These are phyloP conservation scores for Ophiostoma pallidulum DNA, from an alignment of 2,329 filamentous ascomycete species.

Conservation along the genomic window DNA sequence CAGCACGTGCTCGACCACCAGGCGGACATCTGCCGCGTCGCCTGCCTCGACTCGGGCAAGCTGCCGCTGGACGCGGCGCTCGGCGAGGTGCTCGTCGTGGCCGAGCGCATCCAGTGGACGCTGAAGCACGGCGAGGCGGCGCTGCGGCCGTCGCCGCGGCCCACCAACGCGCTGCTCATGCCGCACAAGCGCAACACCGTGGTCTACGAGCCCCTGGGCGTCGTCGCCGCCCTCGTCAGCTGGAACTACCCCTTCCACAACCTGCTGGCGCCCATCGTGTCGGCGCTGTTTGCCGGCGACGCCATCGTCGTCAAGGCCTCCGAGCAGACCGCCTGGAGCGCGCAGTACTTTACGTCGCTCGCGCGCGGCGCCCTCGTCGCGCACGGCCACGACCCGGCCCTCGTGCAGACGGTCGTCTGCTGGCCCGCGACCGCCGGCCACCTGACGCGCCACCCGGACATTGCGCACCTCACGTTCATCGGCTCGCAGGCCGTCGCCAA, in stretches of 20 bases:
- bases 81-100: slow-evolving; percentile 88
- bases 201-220: slow-evolving; percentile 81
- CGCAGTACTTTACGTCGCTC: slow-evolving; percentile 70
- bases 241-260: slow-evolving; percentile 99
- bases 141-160: slow-evolving; percentile 59
- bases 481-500: slow-evolving; percentile 81
- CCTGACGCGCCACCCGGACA: slow-evolving; percentile 73
- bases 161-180: slow-evolving; percentile 80
- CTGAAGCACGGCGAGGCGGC: slow-evolving; percentile 81
- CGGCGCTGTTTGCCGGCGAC: slow-evolving; percentile 83
- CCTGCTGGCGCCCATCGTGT: slow-evolving; percentile 82
- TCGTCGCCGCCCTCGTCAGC: slow-evolving; percentile 84
- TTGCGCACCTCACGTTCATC: slow-evolving; percentile 92
- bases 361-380: slow-evolving; percentile 68
- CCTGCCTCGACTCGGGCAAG: slow-evolving; percentile 90
- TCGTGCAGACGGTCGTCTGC: slow-evolving; percentile 79
- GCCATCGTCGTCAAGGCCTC: slow-evolving; percentile 88
- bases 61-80: slow-evolving; percentile 90
- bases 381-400: slow-evolving; percentile 70
- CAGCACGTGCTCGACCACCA: slow-evolving; percentile 82
- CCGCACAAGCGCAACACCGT: slow-evolving; percentile 90
- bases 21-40: slow-evolving; percentile 72
- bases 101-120: slow-evolving; percentile 91
- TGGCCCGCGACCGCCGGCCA: slow-evolving; percentile 76
- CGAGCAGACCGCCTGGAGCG: slow-evolving; percentile 92